These are phyloP conservation scores for Sanghuangporus sanghuang DNA, from an alignment of 1,284 basidiomycete genomes.

Conservation along the genomic window DNA sequence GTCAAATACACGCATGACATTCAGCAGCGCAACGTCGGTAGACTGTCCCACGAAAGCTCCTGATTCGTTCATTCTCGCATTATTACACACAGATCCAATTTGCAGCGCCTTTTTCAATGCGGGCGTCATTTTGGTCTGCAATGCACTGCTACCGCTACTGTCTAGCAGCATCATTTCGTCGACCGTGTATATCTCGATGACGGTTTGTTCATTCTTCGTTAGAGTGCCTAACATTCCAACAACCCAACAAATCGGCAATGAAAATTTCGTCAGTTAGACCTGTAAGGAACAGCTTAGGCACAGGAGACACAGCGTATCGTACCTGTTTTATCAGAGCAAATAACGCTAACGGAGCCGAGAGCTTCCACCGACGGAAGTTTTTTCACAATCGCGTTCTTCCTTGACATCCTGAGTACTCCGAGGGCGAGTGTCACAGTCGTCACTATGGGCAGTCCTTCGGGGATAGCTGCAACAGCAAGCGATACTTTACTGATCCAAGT, in stretches of 20 bases:
- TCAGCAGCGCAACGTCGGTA: conserved; percentile 90
- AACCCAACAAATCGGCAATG: neutral
- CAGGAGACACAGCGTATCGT: conserved; percentile 3
- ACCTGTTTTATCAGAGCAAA: conserved; percentile 98
- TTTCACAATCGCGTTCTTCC: conserved; percentile 94
- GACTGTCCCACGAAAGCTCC: conserved; percentile 83
- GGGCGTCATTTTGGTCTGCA: conserved; percentile 34
- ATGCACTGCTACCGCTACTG: conserved; percentile 29
- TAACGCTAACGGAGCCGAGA: conserved; percentile 89
- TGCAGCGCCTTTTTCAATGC: conserved; percentile 61
- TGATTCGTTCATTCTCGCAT: conserved; percentile 56
- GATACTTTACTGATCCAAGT: conserved; percentile 59
- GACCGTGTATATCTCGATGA: conserved; percentile 82
- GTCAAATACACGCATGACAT: conserved; percentile 70
- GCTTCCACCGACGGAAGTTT: conserved; percentile 95
- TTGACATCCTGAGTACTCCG: conserved; percentile 91
- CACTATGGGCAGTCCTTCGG: conserved; percentile 95
- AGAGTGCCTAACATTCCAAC: conserved; percentile 64
- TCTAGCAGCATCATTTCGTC: conserved; percentile 78
- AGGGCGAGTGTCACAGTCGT: conserved; percentile 96
- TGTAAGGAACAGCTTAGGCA: conserved; percentile 10
- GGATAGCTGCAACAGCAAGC: conserved; percentile 94
- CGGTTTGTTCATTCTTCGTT: conserved; percentile 94
- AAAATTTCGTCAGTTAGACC: too few relatives aligned
- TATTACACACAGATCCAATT: conserved; percentile 71